Percentiles rank a stretch among this genome's conserved stretches.
These are phyloP conservation scores for Allium fistulosum DNA, from an alignment of 106 monocot genomes.

Conservation along the genomic window DNA sequence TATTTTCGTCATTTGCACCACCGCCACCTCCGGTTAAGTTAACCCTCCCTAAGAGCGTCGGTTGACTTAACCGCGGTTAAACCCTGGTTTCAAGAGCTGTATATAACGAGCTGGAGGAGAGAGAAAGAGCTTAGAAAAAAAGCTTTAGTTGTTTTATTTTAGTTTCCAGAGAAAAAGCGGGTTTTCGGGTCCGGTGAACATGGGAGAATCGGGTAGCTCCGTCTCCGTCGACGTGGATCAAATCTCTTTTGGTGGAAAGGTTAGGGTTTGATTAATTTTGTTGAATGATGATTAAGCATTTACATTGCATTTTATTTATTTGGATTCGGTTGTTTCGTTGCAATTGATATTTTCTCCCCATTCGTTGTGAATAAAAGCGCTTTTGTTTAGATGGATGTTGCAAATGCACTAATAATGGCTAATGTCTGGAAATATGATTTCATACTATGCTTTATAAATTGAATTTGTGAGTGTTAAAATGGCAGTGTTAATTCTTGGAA, in stretches of 20 bases:
- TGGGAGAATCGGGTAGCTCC: constrained; percentile 58
- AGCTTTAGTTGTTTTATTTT: background rate
- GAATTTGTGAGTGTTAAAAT: background rate
- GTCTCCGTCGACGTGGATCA: constrained; percentile 59
- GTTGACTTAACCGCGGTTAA: constrained; percentile 15
- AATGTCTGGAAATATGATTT: background rate
- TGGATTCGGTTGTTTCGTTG: background rate
- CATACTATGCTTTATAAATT: background rate
- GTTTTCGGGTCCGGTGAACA: constrained; percentile 7
- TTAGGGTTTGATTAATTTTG: constrained; percentile 10
- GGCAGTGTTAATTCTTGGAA: background rate
- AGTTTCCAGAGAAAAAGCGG: background rate
- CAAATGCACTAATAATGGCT: background rate
- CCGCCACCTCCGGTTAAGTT: constrained; percentile 2
- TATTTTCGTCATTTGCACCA: no score
- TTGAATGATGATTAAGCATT: background rate
- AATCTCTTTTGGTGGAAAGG: constrained; percentile 56
- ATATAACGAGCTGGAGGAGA: background rate
- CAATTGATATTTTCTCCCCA: background rate
- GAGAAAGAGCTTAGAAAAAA: background rate
- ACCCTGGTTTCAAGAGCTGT: background rate
- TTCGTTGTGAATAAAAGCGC: background rate
- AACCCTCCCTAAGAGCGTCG: constrained; percentile 3
- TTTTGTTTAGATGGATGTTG: background rate
- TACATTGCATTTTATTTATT: background rate